Conservation (phyloP, 768 basidiomycete genomes). For the Myochromella boudieri region DNA sequence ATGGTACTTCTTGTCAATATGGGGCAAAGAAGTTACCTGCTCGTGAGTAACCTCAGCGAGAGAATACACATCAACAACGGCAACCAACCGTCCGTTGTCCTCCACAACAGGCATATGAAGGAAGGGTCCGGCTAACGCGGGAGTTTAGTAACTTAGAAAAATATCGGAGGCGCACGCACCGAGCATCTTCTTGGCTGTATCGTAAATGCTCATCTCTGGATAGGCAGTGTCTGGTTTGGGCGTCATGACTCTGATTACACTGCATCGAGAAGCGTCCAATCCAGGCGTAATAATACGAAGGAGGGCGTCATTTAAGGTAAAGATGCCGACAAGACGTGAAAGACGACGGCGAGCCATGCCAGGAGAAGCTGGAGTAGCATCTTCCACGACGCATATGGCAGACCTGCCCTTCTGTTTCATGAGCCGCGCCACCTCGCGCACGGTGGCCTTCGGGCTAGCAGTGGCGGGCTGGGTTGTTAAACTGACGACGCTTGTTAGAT, state of each 20-base stretch:
- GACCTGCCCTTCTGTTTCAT: conserved; percentile 4
- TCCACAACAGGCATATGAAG: conserved; percentile 1
- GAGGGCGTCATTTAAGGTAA: conserved; percentile 1
- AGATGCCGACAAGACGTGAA: not conserved
- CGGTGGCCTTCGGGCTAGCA: not conserved
- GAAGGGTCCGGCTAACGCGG: not conserved
- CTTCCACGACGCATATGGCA: conserved; percentile 4
- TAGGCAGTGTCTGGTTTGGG: not conserved
- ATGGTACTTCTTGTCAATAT: too few relatives aligned
- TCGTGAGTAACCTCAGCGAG: conserved; percentile 3
- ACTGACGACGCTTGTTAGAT: not conserved
- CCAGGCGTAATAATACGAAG: not conserved
- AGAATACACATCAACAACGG: not conserved
- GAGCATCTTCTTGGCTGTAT: conserved; percentile 3
- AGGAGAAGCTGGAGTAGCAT: not conserved
- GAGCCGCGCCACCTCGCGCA: conserved; percentile 2
- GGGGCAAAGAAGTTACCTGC: too few relatives aligned
- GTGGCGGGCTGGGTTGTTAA: not conserved
- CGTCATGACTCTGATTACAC: conserved; percentile 3
- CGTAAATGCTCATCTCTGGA: not conserved
- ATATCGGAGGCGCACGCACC: not conserved
- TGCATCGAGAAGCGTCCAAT: not conserved
- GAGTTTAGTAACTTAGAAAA: not conserved
- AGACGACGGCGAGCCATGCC: not conserved
- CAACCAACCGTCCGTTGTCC: not conserved